phyloP scores from a whole-genome alignment of 2,329 filamentous ascomycete species.

The Grosmannia huntii region DNA sequence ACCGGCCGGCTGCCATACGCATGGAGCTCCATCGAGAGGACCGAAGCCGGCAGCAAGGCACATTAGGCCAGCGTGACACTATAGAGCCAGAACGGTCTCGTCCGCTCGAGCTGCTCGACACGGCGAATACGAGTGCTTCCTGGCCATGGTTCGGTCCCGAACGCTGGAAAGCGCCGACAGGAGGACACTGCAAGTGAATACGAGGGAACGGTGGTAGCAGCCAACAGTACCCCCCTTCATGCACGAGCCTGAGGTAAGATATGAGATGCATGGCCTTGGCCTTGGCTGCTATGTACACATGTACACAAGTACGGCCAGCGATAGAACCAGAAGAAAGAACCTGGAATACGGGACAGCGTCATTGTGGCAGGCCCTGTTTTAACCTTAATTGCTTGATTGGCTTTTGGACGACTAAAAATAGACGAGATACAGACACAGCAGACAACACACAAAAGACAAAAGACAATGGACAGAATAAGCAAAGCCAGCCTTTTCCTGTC shows the following conservation, averaged over 20 bases:
- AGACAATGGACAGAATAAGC: background rate
- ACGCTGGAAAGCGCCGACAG: background rate
- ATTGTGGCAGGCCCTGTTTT: too few species aligned
- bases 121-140: background rate
- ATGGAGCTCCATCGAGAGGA: background rate
- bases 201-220: background rate
- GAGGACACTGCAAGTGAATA: background rate
- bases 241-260: too few species aligned
- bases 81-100: background rate
- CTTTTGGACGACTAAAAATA: background rate
- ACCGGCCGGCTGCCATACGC: background rate
- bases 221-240: background rate
- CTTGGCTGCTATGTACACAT: too few species aligned
- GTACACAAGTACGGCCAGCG: too few species aligned
- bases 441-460: background rate
- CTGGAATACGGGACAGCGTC: background rate
- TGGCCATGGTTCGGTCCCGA: background rate
- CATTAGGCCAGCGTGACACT: background rate
- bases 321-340: background rate
- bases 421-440: background rate
- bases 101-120: background rate
- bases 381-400: too few species aligned
- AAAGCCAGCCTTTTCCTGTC: background rate
- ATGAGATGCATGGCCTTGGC: too few species aligned
- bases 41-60: background rate